phyloP scores from a whole-genome alignment of 169 alveolate genomes.

The Plasmodium vivax region DNA sequence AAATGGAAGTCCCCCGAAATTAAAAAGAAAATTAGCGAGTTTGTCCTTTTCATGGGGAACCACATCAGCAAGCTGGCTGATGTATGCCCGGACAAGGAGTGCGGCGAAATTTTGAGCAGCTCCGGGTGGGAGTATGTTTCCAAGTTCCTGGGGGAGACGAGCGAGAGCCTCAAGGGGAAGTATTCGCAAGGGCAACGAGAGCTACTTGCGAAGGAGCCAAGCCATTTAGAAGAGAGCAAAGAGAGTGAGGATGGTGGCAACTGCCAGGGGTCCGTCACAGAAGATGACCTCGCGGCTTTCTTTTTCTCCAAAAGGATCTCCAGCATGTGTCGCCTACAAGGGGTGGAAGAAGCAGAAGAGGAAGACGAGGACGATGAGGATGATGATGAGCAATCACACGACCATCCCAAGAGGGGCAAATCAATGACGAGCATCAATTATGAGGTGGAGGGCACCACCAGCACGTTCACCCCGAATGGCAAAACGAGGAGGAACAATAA shows the following conservation, averaged over 20 bases:
- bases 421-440: background rate
- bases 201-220: background rate
- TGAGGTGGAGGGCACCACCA: background rate
- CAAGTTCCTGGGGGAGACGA: constrained; percentile 2
- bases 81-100: constrained; percentile 24
- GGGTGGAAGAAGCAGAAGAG: background rate
- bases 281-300: background rate
- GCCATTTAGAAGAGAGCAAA: background rate
- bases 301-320: constrained; percentile 6
- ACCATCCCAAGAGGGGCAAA: background rate
- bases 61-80: constrained; percentile 6
- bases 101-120: constrained; percentile 13
- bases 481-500: background rate
- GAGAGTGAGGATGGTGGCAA: background rate
- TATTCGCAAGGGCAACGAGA: background rate
- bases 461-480: background rate
- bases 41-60: constrained; percentile 29
- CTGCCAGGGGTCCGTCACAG: background rate
- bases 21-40: constrained; percentile 14
- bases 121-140: constrained; percentile 58
- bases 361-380: background rate
- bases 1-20: background rate
- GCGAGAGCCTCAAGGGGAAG: background rate
- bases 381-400: background rate
- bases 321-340: background rate